Evolutionary conservation across 192 early-diverging fungal genomes (phyloP).

Genomic region (Linnemannia exigua): DNA sequence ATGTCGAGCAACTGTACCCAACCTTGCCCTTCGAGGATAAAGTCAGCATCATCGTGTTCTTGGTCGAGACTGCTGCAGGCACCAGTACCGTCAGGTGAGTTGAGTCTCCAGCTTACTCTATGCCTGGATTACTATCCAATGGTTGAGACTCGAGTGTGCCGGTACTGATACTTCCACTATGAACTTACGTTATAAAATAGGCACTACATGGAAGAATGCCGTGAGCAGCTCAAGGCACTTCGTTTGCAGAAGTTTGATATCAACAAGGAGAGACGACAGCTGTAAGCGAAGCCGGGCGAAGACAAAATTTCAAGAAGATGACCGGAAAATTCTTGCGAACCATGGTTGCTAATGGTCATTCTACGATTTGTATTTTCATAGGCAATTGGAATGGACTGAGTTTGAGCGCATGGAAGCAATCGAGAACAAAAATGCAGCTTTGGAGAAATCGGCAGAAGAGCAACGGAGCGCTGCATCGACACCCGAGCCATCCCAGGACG

Average conservation of each 20-base stretch:
- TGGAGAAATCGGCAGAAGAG: conserved; percentile 29
- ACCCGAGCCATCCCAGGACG: conserved; percentile 29
- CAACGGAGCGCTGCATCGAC: conserved; percentile 27
- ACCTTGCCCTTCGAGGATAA: conserved; percentile 64
- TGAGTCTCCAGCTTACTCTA: too few relatives aligned
- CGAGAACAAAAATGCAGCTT: conserved; percentile 9
- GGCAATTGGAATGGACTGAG: conserved; percentile 60
- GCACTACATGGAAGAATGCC: conserved; percentile 79
- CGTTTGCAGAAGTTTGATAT: conserved; percentile 83
- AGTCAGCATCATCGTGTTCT: conserved; percentile 73
- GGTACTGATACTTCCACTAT: background rate
- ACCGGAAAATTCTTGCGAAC: background rate
- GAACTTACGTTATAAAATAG: conserved; percentile 51
- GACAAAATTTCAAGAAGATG: background rate
- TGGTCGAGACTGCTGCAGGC: conserved; percentile 72
- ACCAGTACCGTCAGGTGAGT: conserved; percentile 66
- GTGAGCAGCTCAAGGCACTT: conserved; percentile 78
- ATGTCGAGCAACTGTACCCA: conserved; percentile 58
- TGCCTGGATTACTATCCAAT: background rate
- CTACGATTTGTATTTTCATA: conserved; percentile 4
- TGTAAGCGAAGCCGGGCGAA: conserved; percentile 60
- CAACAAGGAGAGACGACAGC: conserved; percentile 71
- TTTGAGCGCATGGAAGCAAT: conserved; percentile 55
- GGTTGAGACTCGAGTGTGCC: too few relatives aligned
- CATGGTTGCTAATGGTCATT: background rate